Percentiles rank a stretch among this genome's conserved stretches.
phyloP scores from a whole-genome alignment of 2,329 filamentous ascomycete species.

The Fusarium acutatum region DNA sequence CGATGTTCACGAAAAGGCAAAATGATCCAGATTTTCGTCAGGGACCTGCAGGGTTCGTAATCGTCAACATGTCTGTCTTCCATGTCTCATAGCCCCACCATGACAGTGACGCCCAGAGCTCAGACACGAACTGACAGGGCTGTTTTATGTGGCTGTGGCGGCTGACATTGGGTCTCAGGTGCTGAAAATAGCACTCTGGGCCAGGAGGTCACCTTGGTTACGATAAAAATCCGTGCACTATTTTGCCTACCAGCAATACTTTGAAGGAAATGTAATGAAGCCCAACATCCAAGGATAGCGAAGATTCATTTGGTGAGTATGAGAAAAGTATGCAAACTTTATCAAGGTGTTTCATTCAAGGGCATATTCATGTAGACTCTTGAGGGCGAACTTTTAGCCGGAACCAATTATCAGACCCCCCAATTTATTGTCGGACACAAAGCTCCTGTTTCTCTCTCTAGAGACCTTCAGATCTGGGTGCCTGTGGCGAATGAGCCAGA shows the following conservation, averaged over 20 bases:
- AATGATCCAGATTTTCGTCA: not conserved
- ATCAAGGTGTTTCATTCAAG: not conserved
- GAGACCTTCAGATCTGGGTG: not conserved
- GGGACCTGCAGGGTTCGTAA: constrained; percentile 17
- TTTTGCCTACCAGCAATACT: not conserved
- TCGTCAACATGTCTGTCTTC: constrained; percentile 3
- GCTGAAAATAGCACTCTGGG: constrained; percentile 36
- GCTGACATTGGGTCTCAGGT: constrained; percentile 22
- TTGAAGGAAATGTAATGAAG: not conserved
- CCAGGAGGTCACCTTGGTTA: not conserved
- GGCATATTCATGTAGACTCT: not conserved
- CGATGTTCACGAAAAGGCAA: not conserved
- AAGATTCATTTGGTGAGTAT: not conserved
- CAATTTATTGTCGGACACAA: not conserved
- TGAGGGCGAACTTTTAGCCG: not conserved
- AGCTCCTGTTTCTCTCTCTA: not conserved
- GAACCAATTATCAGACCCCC: not conserved
- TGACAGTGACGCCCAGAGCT: not conserved
- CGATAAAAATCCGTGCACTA: not conserved
- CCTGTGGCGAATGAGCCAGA: constrained; percentile 23
- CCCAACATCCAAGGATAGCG: not conserved
- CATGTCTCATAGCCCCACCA: constrained; percentile 14
- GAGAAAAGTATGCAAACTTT: not conserved
- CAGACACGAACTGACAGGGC: not conserved
- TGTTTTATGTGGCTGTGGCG: constrained; percentile 37